phyloP scores from a whole-genome alignment of 306 rosid genomes.

The Vigna reflexopilosa region DNA sequence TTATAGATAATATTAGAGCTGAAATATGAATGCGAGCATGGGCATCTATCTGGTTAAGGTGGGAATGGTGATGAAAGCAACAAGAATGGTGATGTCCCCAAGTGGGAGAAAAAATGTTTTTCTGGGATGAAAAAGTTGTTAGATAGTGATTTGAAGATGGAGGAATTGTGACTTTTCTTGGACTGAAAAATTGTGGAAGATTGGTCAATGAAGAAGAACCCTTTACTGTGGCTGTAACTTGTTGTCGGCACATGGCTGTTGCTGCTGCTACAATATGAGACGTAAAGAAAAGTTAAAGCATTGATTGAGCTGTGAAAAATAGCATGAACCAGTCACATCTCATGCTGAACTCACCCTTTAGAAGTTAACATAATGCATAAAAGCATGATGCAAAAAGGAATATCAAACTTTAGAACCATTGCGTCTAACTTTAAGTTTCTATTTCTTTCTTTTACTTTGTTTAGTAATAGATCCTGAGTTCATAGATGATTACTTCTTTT shows the following conservation, averaged over 20 bases:
- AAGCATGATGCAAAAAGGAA: not conserved
- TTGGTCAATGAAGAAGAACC: slow-evolving; percentile 1
- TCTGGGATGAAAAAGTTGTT: not conserved
- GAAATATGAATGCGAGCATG: slow-evolving; percentile 3
- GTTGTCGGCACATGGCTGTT: slow-evolving; percentile 26
- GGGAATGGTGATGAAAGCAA: slow-evolving; percentile 19
- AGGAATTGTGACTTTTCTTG: not conserved
- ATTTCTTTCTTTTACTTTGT: not conserved
- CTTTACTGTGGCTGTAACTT: not conserved
- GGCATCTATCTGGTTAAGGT: slow-evolving; percentile 3
- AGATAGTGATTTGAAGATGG: slow-evolving; percentile 19
- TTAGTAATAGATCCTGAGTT: too few species aligned
- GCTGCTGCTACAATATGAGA: not conserved
- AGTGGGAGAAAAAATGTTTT: not conserved
- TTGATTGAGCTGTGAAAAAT: slow-evolving; percentile 18
- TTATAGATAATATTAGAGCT: slow-evolving; percentile 37
- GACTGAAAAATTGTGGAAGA: not conserved
- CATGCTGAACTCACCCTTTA: not conserved
- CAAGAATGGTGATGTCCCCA: slow-evolving; percentile 4
- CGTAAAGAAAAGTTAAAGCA: slow-evolving; percentile 23
- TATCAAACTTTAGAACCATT: not conserved
- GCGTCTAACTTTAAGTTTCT: not conserved
- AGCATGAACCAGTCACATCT: slow-evolving; percentile 16
- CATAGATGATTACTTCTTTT: too few species aligned
- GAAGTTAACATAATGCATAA: not conserved